Evolutionary conservation across 2,329 filamentous ascomycete genomes (phyloP).

Genomic region (Geoglossum cookeanum): DNA sequence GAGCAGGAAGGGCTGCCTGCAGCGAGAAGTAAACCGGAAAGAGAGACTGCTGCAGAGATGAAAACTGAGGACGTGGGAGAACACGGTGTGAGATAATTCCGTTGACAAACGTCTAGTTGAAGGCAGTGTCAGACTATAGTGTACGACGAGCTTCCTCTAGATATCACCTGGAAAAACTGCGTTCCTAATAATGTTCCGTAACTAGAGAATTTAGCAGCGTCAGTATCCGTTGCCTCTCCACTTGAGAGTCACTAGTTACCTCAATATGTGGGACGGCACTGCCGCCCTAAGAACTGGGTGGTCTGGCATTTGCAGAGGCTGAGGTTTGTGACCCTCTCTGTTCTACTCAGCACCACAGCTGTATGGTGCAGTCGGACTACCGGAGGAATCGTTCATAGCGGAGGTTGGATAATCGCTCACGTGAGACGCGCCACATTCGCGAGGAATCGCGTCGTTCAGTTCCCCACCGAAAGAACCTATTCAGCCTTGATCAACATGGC

Average conservation of each 20-base stretch:
- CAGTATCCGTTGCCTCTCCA: neutral
- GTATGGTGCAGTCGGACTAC: too few relatives aligned
- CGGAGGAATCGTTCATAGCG: too few relatives aligned
- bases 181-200: slow-evolving; percentile 79
- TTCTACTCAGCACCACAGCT: too few relatives aligned
- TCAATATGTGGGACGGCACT: slow-evolving; percentile 58
- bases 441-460: neutral
- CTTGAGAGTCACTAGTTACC: slow-evolving; percentile 25
- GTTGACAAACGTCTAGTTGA: slow-evolving; percentile 42
- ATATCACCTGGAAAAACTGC: slow-evolving; percentile 60
- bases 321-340: neutral
- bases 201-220: slow-evolving; percentile 24
- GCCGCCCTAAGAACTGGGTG: slow-evolving; percentile 37
- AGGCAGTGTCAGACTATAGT: neutral
- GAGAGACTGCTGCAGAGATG: slow-evolving; percentile 55
- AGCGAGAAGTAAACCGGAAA: slow-evolving; percentile 83
- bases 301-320: slow-evolving; percentile 17
- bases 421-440: neutral
- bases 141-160: neutral
- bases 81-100: slow-evolving; percentile 58
- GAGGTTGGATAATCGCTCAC: neutral
- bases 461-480: neutral
- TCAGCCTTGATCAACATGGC: slow-evolving; percentile 40
- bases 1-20: slow-evolving; percentile 54
- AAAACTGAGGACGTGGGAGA: slow-evolving; percentile 64